A percentile compares a stretch with the other conserved stretches of the same genome.
Evolutionary conservation across 2,329 filamentous ascomycete genomes (phyloP).

Genomic region (Diplodia corticola): DNA sequence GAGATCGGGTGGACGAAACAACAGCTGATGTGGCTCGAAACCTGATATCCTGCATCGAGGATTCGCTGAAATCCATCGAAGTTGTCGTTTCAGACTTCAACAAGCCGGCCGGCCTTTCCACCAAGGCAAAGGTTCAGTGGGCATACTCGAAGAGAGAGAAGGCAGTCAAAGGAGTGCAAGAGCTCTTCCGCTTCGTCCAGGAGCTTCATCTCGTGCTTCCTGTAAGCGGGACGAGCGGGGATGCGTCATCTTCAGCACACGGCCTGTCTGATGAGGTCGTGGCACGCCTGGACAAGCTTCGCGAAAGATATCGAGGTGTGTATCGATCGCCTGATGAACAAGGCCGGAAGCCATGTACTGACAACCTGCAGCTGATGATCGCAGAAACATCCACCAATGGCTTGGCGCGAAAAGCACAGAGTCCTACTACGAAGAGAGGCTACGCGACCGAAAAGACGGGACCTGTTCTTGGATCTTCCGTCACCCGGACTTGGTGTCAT

Average conservation of each 20-base stretch:
- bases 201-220: neutral
- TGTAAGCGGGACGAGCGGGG: neutral
- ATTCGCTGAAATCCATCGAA: neutral
- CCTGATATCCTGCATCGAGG: neutral
- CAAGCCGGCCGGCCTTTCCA: neutral
- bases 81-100: neutral
- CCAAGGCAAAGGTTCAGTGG: neutral
- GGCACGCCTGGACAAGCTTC: neutral
- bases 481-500: neutral
- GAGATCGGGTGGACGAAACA: neutral
- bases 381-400: neutral
- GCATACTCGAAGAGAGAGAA: neutral
- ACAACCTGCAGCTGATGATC: neutral
- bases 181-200: neutral
- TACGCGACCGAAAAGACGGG: neutral
- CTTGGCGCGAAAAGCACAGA: neutral
- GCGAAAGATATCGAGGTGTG: neutral
- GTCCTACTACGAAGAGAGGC: neutral
- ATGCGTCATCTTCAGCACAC: neutral
- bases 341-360: neutral
- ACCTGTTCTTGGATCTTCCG: neutral
- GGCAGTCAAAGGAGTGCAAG: neutral
- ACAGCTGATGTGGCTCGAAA: neutral
- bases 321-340: neutral
- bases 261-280: neutral